phyloP scores from a whole-genome alignment of 108 stramenopile genomes.

The Nitzschia palea region DNA sequence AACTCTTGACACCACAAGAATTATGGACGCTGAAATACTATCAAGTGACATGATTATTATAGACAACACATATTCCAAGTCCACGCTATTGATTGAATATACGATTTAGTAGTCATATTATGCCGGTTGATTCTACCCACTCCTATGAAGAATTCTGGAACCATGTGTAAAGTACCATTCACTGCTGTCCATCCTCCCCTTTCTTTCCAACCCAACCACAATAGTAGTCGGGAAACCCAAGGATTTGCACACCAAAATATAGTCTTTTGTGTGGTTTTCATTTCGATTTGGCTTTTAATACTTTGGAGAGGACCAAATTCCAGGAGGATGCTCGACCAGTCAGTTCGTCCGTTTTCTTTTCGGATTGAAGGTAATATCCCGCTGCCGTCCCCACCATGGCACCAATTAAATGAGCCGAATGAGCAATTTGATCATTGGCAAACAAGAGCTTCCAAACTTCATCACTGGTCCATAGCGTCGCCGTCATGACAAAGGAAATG shows the following conservation, averaged over 20 bases:
- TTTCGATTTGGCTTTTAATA: neutral
- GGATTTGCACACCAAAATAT: no score
- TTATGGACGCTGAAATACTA: slow-evolving; percentile 7
- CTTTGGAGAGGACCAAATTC: neutral
- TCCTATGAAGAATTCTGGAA: no score
- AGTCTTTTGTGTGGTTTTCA: neutral
- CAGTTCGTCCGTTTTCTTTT: neutral
- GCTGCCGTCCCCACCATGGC: slow-evolving; percentile 32
- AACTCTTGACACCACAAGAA: neutral
- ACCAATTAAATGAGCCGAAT: slow-evolving; percentile 35
- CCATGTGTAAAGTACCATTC: no score
- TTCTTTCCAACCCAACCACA: no score
- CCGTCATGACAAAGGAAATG: slow-evolving; percentile 30
- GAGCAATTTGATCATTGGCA: slow-evolving; percentile 20
- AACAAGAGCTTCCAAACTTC: slow-evolving; percentile 31
- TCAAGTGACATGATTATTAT: no score
- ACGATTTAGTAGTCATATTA: no score
- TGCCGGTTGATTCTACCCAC: no score
- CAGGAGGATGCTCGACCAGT: neutral
- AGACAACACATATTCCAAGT: no score
- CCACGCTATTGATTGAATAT: no score
- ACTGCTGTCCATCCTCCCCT: no score
- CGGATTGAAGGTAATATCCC: slow-evolving; percentile 28
- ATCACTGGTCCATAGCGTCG: slow-evolving; percentile 28
- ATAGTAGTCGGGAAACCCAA: no score